These are phyloP conservation scores for Fusarium miscanthi DNA, from an alignment of 2,329 filamentous ascomycete species.

Conservation along the genomic window DNA sequence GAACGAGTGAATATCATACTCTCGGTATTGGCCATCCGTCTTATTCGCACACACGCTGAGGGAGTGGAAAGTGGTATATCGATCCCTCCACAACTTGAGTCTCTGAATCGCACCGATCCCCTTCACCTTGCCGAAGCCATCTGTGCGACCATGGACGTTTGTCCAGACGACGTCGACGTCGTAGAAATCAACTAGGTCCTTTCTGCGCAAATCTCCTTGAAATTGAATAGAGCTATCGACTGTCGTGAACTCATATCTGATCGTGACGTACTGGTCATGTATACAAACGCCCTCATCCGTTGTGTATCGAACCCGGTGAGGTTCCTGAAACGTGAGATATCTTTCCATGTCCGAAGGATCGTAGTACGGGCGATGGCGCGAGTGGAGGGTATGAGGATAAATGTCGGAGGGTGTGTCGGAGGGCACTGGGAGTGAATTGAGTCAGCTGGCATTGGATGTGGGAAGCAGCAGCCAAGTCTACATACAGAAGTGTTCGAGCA, in stretches of 20 bases:
- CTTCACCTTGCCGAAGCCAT: conserved; percentile 61
- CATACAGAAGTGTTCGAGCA: conserved; percentile 63
- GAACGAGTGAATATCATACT: conserved; percentile 61
- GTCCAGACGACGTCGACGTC: conserved; percentile 66
- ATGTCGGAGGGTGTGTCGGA: conserved; percentile 57
- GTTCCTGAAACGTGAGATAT: conserved; percentile 59
- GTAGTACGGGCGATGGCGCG: conserved; percentile 62
- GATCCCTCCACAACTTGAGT: conserved; percentile 64
- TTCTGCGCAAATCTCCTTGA: conserved; percentile 60
- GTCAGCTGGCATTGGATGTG: conserved; percentile 12
- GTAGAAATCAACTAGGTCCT: conserved; percentile 62
- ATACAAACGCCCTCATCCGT: conserved; percentile 59
- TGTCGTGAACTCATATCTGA: conserved; percentile 63
- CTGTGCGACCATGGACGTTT: conserved; percentile 60
- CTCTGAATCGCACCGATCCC: conserved; percentile 64
- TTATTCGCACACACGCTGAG: conserved; percentile 62
- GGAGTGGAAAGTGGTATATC: conserved; percentile 60
- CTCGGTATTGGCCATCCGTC: conserved; percentile 58
- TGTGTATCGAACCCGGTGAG: conserved; percentile 61
- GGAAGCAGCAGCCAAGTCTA: conserved; percentile 12
- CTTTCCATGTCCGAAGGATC: conserved; percentile 63
- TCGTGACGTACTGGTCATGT: conserved; percentile 60
- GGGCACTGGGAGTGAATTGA: conserved; percentile 52
- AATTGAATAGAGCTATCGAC: conserved; percentile 60
- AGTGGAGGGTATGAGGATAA: conserved; percentile 62